These are phyloP conservation scores for Kurtzmaniella quercitrusa DNA, from an alignment of 1,139 yeast genomes.

Conservation along the genomic window DNA sequence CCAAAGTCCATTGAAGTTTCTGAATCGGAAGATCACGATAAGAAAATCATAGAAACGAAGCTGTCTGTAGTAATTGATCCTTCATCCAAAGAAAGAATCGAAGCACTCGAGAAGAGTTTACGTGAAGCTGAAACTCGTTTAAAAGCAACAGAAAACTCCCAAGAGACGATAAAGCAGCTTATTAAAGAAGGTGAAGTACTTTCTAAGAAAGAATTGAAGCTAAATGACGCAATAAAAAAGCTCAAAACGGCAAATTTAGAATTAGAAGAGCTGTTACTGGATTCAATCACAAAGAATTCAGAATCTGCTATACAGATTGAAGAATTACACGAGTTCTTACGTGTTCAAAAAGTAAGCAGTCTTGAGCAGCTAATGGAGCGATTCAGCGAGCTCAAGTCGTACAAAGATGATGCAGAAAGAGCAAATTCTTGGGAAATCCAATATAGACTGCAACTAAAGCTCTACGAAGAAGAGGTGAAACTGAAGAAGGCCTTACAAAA, in stretches of 20 bases:
- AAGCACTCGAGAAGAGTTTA: constrained; percentile 7
- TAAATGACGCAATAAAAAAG: constrained; percentile 63
- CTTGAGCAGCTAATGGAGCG: constrained; percentile 23
- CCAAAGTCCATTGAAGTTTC: neutral
- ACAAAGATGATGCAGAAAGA: constrained; percentile 14
- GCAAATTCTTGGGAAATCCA: constrained; percentile 34
- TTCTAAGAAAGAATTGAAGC: constrained; percentile 68
- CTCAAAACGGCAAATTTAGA: constrained; percentile 49
- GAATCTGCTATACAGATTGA: constrained; percentile 25
- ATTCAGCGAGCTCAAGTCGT: constrained; percentile 12
- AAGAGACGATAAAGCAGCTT: constrained; percentile 49
- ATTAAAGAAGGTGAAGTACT: constrained; percentile 77
- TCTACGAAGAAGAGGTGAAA: constrained; percentile 31
- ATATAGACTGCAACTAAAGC: constrained; percentile 29
- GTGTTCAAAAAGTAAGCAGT: constrained; percentile 21
- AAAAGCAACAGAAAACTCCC: constrained; percentile 4
- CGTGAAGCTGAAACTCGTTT: constrained; percentile 7
- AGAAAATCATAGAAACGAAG: neutral
- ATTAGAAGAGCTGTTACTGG: constrained; percentile 33
- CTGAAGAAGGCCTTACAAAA: constrained; percentile 24
- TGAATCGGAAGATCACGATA: too few species aligned
- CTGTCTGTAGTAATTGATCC: constrained; percentile 1
- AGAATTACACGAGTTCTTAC: constrained; percentile 30
- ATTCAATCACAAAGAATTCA: constrained; percentile 29
- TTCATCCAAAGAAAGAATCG: neutral